Base-by-base conservation (phyloP, 257 asterid genomes). In the Solanum sejunctum region DNA sequence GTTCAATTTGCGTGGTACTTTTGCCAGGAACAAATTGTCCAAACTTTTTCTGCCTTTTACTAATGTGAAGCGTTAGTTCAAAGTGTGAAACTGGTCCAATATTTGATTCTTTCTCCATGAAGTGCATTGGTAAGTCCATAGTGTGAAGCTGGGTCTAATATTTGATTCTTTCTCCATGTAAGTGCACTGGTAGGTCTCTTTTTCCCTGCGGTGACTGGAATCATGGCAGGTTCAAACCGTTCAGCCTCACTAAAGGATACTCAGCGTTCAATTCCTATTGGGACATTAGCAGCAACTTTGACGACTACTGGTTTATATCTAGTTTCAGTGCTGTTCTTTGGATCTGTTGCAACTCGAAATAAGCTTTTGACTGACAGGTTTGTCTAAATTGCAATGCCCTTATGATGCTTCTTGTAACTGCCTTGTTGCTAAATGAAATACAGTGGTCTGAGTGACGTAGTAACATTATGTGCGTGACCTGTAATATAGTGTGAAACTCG, bases 151-250 rank as follows among this genome's bases (percentile, higher is more conserved):
- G 84, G 87, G 61, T 86, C 95, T 91, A 87, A 93, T 90, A 85
- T 51, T 81, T 60, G 72, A 20, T 66, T 69, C 82, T 83, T 81
- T 87, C 77, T 78, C 88, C 71, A 90, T 92, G 83, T 84, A 97
- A 97, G 98, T 91, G 98, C 98, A 84, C 89, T 97, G 96, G 97
- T 97, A 75, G 99, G 99, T 85, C 98, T 97, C 70, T 97, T 97
- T 91, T 97, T 97, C 91, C 99, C 99, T 84, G 99, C 99, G 86
- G 99, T 97, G 75, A 97, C 99, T 13, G 99, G 99, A 89, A 97
- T 97, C 90, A 97, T 97, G 99, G 99, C 99, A 85, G 99, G 99
- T 89, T 97, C 99, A 86, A 97, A 97, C 87, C 98, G 99, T 85
- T 97, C 99, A 83, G 97, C 99, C 66, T 97, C 99, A 56, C 96